Conservation (phyloP, 2,329 filamentous ascomycete species). For the Aspergillus aculeatinus region DNA sequence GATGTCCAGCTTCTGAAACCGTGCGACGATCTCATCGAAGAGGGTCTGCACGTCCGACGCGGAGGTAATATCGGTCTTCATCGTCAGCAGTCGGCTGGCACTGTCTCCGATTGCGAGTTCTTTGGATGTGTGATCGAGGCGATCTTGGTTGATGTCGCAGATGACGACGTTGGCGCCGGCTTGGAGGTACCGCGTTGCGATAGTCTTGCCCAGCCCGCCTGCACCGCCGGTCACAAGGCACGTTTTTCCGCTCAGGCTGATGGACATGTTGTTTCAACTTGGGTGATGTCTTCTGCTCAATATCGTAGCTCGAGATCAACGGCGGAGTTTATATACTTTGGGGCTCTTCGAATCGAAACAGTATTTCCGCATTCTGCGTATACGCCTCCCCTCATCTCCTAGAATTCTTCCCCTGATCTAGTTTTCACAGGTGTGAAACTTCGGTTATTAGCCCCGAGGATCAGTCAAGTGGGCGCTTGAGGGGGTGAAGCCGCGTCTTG, state of each 20-base stretch:
- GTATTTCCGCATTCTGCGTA: too few species aligned
- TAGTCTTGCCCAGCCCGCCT: slow-evolving; percentile 41
- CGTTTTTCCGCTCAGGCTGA: slow-evolving; percentile 23
- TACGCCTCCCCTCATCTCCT: too few species aligned
- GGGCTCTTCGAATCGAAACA: too few species aligned
- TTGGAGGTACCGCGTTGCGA: slow-evolving; percentile 33
- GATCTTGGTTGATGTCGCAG: slow-evolving; percentile 37
- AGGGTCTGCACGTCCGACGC: slow-evolving; percentile 37
- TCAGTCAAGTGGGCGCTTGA: too few species aligned
- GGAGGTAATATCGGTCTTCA: slow-evolving; percentile 41
- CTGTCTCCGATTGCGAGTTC: slow-evolving; percentile 21
- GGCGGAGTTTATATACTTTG: background rate
- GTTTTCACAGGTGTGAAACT: too few species aligned
- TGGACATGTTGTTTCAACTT: background rate
- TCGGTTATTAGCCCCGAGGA: too few species aligned
- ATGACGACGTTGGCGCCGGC: slow-evolving; percentile 42
- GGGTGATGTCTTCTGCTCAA: background rate
- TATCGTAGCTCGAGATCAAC: background rate
- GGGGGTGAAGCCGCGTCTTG: too few species aligned
- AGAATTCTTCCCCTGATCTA: too few species aligned
- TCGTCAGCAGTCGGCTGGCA: slow-evolving; percentile 22
- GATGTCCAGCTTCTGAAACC: slow-evolving; percentile 55
- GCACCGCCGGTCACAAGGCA: slow-evolving; percentile 39
- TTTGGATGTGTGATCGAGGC: slow-evolving; percentile 22
- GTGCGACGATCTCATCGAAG: slow-evolving; percentile 31